A percentile compares a stretch with the other conserved stretches of the same genome.
Conservation (phyloP, 1,284 basidiomycete genomes). For the Rhodofomes roseus region DNA sequence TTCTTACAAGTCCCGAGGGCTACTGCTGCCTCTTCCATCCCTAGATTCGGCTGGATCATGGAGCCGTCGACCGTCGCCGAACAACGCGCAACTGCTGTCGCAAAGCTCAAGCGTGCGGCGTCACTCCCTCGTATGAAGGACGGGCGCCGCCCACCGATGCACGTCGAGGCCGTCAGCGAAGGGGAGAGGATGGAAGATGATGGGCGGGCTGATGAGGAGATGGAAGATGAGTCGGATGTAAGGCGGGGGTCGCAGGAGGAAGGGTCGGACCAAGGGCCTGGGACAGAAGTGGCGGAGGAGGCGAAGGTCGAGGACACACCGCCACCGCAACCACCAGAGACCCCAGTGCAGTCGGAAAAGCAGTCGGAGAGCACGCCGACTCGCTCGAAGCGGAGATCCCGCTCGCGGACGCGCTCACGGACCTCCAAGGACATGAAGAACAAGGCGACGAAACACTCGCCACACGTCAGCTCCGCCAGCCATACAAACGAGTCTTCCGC, state of each 20-base stretch:
- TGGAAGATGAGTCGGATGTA: slow-evolving; percentile 17
- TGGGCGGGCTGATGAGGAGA: slow-evolving; percentile 23
- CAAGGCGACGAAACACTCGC: slow-evolving; percentile 41
- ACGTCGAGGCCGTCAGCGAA: slow-evolving; percentile 72
- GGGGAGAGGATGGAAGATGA: slow-evolving; percentile 54
- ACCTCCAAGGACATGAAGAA: slow-evolving; percentile 69
- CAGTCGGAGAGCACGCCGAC: slow-evolving; percentile 26
- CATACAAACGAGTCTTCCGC: slow-evolving; percentile 59
- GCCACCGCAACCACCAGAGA: slow-evolving; percentile 16
- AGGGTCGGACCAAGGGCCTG: slow-evolving; percentile 15
- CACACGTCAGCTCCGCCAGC: slow-evolving; percentile 35
- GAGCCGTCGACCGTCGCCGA: slow-evolving; percentile 54
- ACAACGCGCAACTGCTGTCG: slow-evolving; percentile 80
- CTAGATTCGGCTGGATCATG: slow-evolving; percentile 28
- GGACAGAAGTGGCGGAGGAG: slow-evolving; percentile 22
- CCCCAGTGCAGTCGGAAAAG: slow-evolving; percentile 24
- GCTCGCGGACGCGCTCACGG: slow-evolving; percentile 72
- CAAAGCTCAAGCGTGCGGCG: slow-evolving; percentile 85
- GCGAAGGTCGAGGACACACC: slow-evolving; percentile 20
- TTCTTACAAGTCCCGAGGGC: slow-evolving; percentile 28
- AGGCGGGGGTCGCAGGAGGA: slow-evolving; percentile 23
- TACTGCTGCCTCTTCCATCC: slow-evolving; percentile 19
- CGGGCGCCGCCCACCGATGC: slow-evolving; percentile 80
- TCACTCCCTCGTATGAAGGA: slow-evolving; percentile 87
- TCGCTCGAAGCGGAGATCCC: slow-evolving; percentile 57